A percentile compares a stretch with the other conserved stretches of the same genome.
Conservation (phyloP, 202 grass and related monocot genomes). For the Miscanthus sacchariflorus region DNA sequence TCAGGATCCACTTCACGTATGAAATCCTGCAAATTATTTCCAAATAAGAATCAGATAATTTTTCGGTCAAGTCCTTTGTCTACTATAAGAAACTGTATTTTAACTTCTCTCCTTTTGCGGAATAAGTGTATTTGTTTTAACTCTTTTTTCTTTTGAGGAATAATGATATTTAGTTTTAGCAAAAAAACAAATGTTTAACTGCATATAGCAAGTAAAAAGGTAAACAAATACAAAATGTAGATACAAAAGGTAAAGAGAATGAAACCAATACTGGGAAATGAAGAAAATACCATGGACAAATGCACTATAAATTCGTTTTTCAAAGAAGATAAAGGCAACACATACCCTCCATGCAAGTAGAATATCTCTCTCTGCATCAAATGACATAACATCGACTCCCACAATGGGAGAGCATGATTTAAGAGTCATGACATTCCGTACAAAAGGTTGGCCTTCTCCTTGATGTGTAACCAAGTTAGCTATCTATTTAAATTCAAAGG, state of each 20-base stretch:
- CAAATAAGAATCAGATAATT: slow-evolving; percentile 34
- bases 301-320: background rate
- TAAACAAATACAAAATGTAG: slow-evolving; percentile 40
- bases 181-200: background rate
- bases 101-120: background rate
- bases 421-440: slow-evolving; percentile 96
- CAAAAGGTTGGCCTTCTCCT: slow-evolving; percentile 83
- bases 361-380: slow-evolving; percentile 85
- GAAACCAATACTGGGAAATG: background rate
- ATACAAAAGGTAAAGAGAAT: slow-evolving; percentile 29
- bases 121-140: background rate
- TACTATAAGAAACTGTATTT: slow-evolving; percentile 34
- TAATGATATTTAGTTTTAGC: background rate
- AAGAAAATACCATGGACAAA: background rate
- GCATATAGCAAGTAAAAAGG: slow-evolving; percentile 10
- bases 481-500: slow-evolving; percentile 72
- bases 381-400: slow-evolving; percentile 95
- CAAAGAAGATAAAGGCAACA: slow-evolving; percentile 14
- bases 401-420: slow-evolving; percentile 96
- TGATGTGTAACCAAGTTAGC: slow-evolving; percentile 95
- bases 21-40: slow-evolving; percentile 80
- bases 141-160: slow-evolving; percentile 3
- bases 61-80: slow-evolving; percentile 16
- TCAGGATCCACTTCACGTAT: slow-evolving; percentile 93
- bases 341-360: slow-evolving; percentile 98